A percentile compares a stretch with the other conserved stretches of the same genome.
phyloP scores from a whole-genome alignment of 176 grass and related monocot genomes.

The Guadua angustifolia region DNA sequence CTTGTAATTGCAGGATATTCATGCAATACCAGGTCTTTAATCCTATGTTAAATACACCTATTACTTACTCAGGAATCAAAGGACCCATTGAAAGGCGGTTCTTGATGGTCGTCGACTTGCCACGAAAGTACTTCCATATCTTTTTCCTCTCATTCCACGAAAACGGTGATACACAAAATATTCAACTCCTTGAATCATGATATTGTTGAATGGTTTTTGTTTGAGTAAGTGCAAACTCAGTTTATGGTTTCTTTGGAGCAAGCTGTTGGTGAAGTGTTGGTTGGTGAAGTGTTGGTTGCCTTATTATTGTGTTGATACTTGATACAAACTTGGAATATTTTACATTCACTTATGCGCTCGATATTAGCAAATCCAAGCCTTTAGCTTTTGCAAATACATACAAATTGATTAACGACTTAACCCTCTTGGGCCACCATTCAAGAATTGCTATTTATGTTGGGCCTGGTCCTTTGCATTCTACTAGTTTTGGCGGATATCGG shows the following conservation, averaged over 20 bases:
- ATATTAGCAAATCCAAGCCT: not conserved
- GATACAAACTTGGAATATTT: slow-evolving; percentile 8
- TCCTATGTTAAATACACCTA: slow-evolving; percentile 24
- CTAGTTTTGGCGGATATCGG: slow-evolving; percentile 19
- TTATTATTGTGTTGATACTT: slow-evolving; percentile 13
- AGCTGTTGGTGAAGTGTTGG: slow-evolving; percentile 92
- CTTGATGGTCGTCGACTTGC: slow-evolving; percentile 97
- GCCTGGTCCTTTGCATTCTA: not conserved
- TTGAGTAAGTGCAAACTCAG: slow-evolving; percentile 95
- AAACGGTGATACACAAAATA: not conserved
- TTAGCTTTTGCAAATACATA: slow-evolving; percentile 1
- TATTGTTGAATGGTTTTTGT: slow-evolving; percentile 28
- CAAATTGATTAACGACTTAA: not conserved
- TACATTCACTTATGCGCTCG: not conserved
- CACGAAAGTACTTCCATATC: slow-evolving; percentile 67
- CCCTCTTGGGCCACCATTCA: not conserved
- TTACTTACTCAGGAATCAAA: slow-evolving; percentile 82
- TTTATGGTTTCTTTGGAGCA: slow-evolving; percentile 98
- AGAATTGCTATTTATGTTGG: not conserved
- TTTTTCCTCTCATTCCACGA: slow-evolving; percentile 28
- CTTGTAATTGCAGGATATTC: slow-evolving; percentile 34
- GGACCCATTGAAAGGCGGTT: slow-evolving; percentile 97
- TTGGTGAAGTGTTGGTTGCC: slow-evolving; percentile 53
- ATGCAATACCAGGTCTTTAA: slow-evolving; percentile 37
- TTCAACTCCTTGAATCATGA: slow-evolving; percentile 37